Evolutionary conservation across 169 alveolate genomes (phyloP), one percentile per base, ranked within the genome.

Genomic region (Plasmodium gallinaceum): DNA sequence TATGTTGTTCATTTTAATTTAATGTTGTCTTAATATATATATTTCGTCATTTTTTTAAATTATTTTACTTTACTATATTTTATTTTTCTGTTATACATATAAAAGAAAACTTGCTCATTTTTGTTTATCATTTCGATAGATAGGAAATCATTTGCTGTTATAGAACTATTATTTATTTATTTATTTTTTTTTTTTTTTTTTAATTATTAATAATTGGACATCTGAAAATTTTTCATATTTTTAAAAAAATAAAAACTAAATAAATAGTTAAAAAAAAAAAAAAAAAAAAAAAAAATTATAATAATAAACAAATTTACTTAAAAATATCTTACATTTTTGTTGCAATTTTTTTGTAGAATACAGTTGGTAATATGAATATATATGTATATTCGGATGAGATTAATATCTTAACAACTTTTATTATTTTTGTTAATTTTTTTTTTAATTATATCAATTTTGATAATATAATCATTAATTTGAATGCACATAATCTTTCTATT

Each of bases 341-440:
- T 37, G 24, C 37, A 18, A 61, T 18, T 24, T 42, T 42, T 60
- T 74, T 60, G 61, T 43, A 54, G 58, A 26, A 74, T 74, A 72
- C 58, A 24, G 54, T 60, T 74, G 73, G 32, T 32, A 32, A 32
- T 32, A 32, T 39, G 43, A 74, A n/a, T 48, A 14, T 26, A n/a
- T 71, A 32, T 74, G 88, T 48, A 72, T 42, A 37, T 4, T 48
- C 7, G 88, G 48, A 74, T 42, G 62, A 65, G 48, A 42, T 32
- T 4, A 32, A 32, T 43, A 51, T 37, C 71, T 46, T 64, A 65
- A 74, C 88, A 74, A 74, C 88, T 22, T n/a, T 60, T 74, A 58
- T 58, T 74, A 12, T 14, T 60, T 74, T 42, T 24, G 32, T 60
- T 73, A 54, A 73, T 74, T 22, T 76, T 45, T 45, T 51, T 18